Evolutionary conservation across 805 yeast genomes (phyloP).

Genomic region (Hanseniaspora valbyensis): DNA sequence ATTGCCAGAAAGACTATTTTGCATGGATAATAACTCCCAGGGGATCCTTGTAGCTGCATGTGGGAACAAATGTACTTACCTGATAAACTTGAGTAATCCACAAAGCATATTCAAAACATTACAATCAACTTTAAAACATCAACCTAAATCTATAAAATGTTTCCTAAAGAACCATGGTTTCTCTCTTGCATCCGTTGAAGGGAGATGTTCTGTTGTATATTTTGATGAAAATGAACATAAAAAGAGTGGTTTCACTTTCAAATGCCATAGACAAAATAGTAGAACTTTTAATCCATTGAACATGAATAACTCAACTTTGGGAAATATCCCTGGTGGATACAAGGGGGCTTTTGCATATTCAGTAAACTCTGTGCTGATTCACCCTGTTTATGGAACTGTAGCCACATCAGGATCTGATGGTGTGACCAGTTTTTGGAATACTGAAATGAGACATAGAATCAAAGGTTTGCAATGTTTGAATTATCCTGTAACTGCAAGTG

Average conservation of each 20-base stretch:
- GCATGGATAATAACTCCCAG: slow-evolving; percentile 75
- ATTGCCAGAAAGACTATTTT: slow-evolving; percentile 82
- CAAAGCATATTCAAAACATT: slow-evolving; percentile 63
- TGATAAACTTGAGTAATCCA: slow-evolving; percentile 74
- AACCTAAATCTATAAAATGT: slow-evolving; percentile 72
- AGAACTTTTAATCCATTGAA: slow-evolving; percentile 16
- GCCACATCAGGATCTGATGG: slow-evolving; percentile 95
- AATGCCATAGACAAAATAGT: slow-evolving; percentile 69
- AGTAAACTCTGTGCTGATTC: slow-evolving; percentile 71
- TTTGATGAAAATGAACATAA: slow-evolving; percentile 71
- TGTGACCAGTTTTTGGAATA: slow-evolving; percentile 89
- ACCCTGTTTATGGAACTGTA: slow-evolving; percentile 83
- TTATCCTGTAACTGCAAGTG: slow-evolving; percentile 61
- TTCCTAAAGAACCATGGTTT: slow-evolving; percentile 87
- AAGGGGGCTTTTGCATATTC: slow-evolving; percentile 46
- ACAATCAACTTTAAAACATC: slow-evolving; percentile 76
- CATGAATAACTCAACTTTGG: slow-evolving; percentile 31
- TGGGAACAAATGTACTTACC: slow-evolving; percentile 58
- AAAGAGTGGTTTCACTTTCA: slow-evolving; percentile 72
- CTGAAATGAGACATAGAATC: slow-evolving; percentile 77
- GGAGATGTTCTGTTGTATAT: slow-evolving; percentile 89
- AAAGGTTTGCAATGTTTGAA: slow-evolving; percentile 63
- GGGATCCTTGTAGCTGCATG: slow-evolving; percentile 90
- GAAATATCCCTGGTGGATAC: slow-evolving; percentile 44
- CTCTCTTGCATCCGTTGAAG: slow-evolving; percentile 89